A percentile compares a stretch with the other conserved stretches of the same genome.
These are phyloP conservation scores for Arxiozyma bovina DNA, from an alignment of 1,139 yeast species.

Conservation along the genomic window DNA sequence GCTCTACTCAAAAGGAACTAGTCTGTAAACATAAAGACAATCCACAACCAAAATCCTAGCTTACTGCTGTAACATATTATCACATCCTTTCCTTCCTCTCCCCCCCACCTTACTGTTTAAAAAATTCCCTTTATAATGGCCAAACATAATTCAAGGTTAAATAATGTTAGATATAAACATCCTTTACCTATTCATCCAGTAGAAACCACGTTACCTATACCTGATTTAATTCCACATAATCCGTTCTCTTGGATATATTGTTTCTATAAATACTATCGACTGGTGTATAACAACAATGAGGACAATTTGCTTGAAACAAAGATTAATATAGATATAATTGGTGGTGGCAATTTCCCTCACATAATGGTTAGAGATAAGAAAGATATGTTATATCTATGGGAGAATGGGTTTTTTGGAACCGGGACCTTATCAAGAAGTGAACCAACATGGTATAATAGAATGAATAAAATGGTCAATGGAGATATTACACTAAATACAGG, in stretches of 20 bases:
- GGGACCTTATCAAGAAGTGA: conserved; percentile 85
- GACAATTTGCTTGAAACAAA: conserved; percentile 10
- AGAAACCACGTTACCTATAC: conserved; percentile 29
- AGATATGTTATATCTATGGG: conserved; percentile 63
- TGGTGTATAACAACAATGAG: not conserved
- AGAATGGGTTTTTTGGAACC: conserved; percentile 87
- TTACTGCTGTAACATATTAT: no score
- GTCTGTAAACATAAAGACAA: no score
- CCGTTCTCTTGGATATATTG: conserved; percentile 53
- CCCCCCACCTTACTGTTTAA: not conserved
- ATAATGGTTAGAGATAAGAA: conserved; percentile 36
- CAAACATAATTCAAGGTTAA: conserved; percentile 21
- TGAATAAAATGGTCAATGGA: conserved; percentile 42
- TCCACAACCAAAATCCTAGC: no score
- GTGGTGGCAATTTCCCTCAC: conserved; percentile 13
- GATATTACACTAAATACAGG: conserved; percentile 22
- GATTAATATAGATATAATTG: conserved; percentile 17
- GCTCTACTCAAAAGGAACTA: not conserved
- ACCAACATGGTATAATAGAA: conserved; percentile 77
- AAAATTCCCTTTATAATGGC: conserved; percentile 20
- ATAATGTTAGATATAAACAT: conserved; percentile 29
- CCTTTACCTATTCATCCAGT: conserved; percentile 37
- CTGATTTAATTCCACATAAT: conserved; percentile 45
- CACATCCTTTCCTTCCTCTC: not conserved
- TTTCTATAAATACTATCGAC: conserved; percentile 31